Evolutionary conservation across 176 grass and related monocot species (phyloP), one percentile per base, ranked within the genome.

Genomic region (Ananas comosus): DNA sequence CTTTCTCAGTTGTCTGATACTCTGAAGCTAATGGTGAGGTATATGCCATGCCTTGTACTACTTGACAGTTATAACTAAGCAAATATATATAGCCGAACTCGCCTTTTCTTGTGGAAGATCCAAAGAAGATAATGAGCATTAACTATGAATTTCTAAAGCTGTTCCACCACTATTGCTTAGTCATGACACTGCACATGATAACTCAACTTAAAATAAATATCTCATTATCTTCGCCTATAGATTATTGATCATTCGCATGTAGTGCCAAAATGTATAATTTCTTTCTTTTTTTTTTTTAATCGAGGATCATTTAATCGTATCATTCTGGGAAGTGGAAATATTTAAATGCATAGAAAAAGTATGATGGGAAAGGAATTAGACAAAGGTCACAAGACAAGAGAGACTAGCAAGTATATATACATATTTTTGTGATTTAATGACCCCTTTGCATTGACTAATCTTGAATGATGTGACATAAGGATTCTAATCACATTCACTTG

Each of bases 401-500:
- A 61, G 56, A 19, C n/a, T 59, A 21, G 56, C n/a, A 59, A 59
- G 56, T 61, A 7, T 22, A 9, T 18, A 10, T 10, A 9, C 21
- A 18, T 61, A 16, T 61, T 10, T 61, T 4, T 9, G 21, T 61
- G 8, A 21, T 10, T 61, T 22, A 61, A 61, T 61, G 56, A 22
- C 56, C 56, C 14, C 16, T 61, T 9, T 61, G 33, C 56, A 61
- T 61, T 61, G n/a, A 61, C 12, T 18, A 61, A 61, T 61, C 56
- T 61, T 61, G 56, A 22, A 61, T 42, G 56, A 61, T 61, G 21
- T 61, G 56, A 61, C 17, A 9, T 19, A 22, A 61, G n/a, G 56
- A 61, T 61, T 61, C 56, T 18, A 61, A 61, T 61, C 56, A 61
- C 56, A 61, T 42, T 42, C 33, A 61, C 56, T 61, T 22, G 56